Base-by-base conservation (phyloP, 306 rosid genomes). In the Vigna trinervia region DNA sequence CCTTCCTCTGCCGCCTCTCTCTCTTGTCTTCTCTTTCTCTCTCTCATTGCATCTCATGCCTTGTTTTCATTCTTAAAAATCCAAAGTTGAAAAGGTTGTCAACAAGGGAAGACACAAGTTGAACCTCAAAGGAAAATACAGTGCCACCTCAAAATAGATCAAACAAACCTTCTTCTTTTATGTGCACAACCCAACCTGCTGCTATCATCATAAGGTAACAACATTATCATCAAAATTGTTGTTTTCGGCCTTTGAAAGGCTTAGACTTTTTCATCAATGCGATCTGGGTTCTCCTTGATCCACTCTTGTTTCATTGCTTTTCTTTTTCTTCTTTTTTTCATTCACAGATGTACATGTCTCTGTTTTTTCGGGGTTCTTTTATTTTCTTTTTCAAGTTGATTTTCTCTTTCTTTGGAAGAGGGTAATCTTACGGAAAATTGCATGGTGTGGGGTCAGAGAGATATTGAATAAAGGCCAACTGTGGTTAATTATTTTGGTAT, bases 271-370 rank as follows among this genome's bases (percentile, higher is more conserved):
- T 15, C 4, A 26, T 66, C 71, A 69, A 67, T 75, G 22, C 51
- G 34, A 67, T 77, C 66, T 75, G 68, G 78, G 68, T 77, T 50
- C 2, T 76, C 26, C 57, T 72, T 86, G 84, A 86, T 91, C 75
- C 82, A 5, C 38, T 61, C 11, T 64, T 66, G 54, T 65, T 80
- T 13, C 79, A 39, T 68, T 58, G 26, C 9, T 22, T 52, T 34
- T 46, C 5, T 43, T 41, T 41, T 9, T 41, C 3, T 41, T 39
- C 38, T 41, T 9, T 8, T 41, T 41, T 9, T 41, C 12, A 8
- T 41, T 41, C 46, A 1, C 4, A 8, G 46, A 41, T 41, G 46
- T 1, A 41, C 46, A 9, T 39, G 45, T 8, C 19, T 58, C 26
- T 58, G 4, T 65, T 23, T 41, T 23, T 6, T n/a, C 8, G 3